phyloP scores from a whole-genome alignment of 768 basidiomycete genomes.

The Xerocomellus intermedius region DNA sequence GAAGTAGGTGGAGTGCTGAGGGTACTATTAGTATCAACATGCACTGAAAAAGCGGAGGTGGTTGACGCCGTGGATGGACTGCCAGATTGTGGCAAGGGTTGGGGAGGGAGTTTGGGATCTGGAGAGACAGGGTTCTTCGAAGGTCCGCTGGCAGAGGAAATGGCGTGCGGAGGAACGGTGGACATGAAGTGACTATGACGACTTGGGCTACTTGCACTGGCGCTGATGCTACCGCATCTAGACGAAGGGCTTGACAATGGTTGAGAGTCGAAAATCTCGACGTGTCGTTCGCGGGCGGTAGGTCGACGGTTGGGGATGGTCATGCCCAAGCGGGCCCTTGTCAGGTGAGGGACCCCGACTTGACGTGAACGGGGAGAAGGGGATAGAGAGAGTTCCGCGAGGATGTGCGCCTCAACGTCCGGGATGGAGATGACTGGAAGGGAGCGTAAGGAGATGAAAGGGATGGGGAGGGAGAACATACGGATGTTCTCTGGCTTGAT shows the following conservation, averaged over 20 bases:
- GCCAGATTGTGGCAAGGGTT: slow-evolving; percentile 31
- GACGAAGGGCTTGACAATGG: slow-evolving; percentile 60
- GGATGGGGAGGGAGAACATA: slow-evolving; percentile 45
- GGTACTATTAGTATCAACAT: slow-evolving; percentile 28
- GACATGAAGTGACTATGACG: slow-evolving; percentile 20
- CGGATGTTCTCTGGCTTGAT: slow-evolving; percentile 96
- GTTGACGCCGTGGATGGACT: slow-evolving; percentile 33
- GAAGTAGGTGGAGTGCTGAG: slow-evolving; percentile 61
- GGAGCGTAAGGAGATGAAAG: slow-evolving; percentile 12
- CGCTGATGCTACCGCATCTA: slow-evolving; percentile 29
- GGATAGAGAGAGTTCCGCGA: slow-evolving; percentile 62
- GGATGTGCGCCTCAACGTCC: slow-evolving; percentile 74
- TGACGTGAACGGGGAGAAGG: slow-evolving; percentile 75
- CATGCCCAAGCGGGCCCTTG: slow-evolving; percentile 59
- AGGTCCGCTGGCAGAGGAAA: slow-evolving; percentile 28
- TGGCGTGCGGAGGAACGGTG: slow-evolving; percentile 3
- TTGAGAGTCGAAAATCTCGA: slow-evolving; percentile 82
- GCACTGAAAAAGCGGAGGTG: slow-evolving; percentile 50
- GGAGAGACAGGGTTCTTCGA: slow-evolving; percentile 5
- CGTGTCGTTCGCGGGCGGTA: slow-evolving; percentile 55
- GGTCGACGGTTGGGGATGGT: slow-evolving; percentile 54
- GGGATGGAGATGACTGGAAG: slow-evolving; percentile 74
- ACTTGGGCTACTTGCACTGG: slow-evolving; percentile 24
- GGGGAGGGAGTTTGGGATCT: background rate
- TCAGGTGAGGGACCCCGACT: slow-evolving; percentile 74